Conservation (phyloP, 441 rosid genomes). For the Populus trichocarpa region DNA sequence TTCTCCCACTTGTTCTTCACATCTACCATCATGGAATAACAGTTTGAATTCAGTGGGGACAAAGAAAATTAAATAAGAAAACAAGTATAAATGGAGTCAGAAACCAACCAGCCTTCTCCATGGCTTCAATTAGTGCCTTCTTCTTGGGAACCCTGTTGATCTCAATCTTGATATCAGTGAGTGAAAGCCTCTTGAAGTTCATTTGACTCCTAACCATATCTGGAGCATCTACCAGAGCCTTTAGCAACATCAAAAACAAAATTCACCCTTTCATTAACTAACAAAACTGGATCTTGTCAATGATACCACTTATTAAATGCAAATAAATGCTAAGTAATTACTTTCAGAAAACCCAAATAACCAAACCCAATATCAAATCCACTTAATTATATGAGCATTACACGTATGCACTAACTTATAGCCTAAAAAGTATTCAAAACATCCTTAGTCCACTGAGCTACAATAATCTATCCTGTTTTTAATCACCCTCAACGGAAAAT, state of each 20-base stretch:
- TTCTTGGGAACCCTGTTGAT: constrained; percentile 79
- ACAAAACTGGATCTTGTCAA: too few species aligned
- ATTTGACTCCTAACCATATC: constrained; percentile 87
- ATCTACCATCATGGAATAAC: constrained; percentile 33
- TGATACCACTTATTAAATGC: neutral
- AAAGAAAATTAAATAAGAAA: neutral
- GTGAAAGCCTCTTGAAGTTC: constrained; percentile 80
- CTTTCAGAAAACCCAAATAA: neutral
- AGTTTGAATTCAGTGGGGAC: neutral
- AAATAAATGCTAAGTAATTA: neutral
- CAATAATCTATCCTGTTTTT: too few species aligned
- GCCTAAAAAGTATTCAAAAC: neutral
- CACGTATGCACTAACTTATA: too few species aligned
- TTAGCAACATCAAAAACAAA: neutral
- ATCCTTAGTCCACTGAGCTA: neutral
- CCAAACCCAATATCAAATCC: neutral
- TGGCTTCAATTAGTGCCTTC: constrained; percentile 73
- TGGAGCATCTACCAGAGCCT: constrained; percentile 95
- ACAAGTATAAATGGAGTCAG: neutral
- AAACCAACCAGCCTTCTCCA: constrained; percentile 82
- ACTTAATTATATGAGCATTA: neutral
- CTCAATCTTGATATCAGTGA: constrained; percentile 75
- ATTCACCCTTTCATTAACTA: neutral
- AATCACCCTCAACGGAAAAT: too few species aligned
- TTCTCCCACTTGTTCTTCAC: constrained; percentile 91